These are phyloP conservation scores for Verbascum thapsus DNA, from an alignment of 257 asterid species.

Conservation along the genomic window DNA sequence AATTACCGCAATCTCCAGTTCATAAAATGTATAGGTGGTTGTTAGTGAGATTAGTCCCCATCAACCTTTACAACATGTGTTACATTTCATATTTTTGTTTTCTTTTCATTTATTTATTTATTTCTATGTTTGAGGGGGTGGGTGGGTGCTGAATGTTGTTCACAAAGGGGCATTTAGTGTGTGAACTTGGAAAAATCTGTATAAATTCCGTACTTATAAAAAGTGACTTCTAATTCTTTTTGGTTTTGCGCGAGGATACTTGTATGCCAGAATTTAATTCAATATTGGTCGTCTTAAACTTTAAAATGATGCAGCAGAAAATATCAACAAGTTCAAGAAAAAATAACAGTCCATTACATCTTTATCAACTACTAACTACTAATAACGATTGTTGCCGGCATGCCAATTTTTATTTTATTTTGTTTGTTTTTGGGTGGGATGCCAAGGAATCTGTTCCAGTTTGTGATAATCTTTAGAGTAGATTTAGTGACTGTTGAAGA, in stretches of 20 bases:
- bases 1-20: background rate
- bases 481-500: constrained; percentile 16
- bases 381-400: background rate
- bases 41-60: constrained; percentile 7
- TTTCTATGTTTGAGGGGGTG: background rate
- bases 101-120: background rate
- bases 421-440: background rate
- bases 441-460: background rate
- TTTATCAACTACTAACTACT: background rate
- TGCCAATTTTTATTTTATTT: no score
- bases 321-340: background rate
- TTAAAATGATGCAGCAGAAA: background rate
- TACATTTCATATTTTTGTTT: background rate
- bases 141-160: background rate
- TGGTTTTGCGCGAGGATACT: background rate
- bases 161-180: background rate
- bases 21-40: constrained; percentile 10
- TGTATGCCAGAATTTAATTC: background rate
- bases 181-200: background rate
- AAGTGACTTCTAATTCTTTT: background rate
- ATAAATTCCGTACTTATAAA: background rate
- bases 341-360: background rate
- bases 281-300: background rate
- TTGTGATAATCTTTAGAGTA: constrained; percentile 17
- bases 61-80: background rate